Base-by-base conservation (phyloP, 768 basidiomycete genomes). In the Mycena haematopus region DNA sequence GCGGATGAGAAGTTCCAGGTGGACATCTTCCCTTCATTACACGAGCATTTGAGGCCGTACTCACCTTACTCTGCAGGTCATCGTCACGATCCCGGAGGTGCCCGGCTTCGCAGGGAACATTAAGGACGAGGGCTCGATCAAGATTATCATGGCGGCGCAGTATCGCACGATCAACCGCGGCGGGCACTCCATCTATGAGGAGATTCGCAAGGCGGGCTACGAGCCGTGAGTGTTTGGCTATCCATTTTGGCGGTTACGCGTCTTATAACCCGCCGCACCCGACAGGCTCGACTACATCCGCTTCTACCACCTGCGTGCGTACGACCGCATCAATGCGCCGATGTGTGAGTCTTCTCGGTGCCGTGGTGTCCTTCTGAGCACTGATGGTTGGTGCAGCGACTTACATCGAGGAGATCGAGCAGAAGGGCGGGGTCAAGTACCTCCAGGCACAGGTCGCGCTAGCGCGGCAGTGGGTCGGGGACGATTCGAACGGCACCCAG, bases 101-200 rank as follows among this genome's bases (percentile, higher is more conserved):
- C 96, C 96, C 15, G 95, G 90, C 1, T 97, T 98, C 74, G 82
- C 93, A 0, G 84, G 96, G 2, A 86, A 94, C 72, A 81, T 97
- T 72, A 91, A 88, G 78, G 78, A 75, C 50, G 87, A 85, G 61
- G 72, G 75, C 0, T 76, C 88, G 1, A 68, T 94, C 58, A 88
- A 91, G 79, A 91, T 79, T 9, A 96, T 97, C 73, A 89, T 96
- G 89, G 93, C 87, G 11, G 95, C 88, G 0, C 90, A 92, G 70
- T 93, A 91, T 71, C 84, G 93, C 45, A 91, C 91, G 0, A 96
- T 98, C 68, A 96, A 95, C 71, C 86, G 95, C 22, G 95, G 95
- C 7, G 93, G 92, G 0, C 80, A 82, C 62, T 93, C 91, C 62
- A 94, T 96, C 68, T 94, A 93, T 67, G 93, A 95, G 68, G 84